Evolutionary conservation across 1,284 basidiomycete genomes (phyloP), one percentile per base, ranked within the genome.

Genomic region (Ganoderma meredithae): DNA sequence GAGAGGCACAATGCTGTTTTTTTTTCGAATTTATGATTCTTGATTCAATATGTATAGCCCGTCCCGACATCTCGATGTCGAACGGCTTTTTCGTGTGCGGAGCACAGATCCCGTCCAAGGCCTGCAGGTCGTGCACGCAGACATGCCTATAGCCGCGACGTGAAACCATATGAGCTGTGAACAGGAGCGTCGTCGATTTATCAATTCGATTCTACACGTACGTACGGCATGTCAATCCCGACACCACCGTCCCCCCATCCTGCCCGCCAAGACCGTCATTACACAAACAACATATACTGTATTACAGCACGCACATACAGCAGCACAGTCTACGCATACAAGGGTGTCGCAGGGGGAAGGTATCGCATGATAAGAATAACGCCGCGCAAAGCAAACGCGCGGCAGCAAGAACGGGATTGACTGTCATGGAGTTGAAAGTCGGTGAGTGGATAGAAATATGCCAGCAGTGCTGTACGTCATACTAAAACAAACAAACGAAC

Each of bases 261-360:
- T 22, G 7, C 59, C 22, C 43, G 61, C 25, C 33, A 31, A 31
- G 27, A 31, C 49, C 39, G 40, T 55, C 71, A 72, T 72, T 72
- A 72, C 67, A 33, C 65, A 56, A 52, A 72, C 68, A 64, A 52
- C 60, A 61, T 72, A 61, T 72, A 72, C 52, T 39, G 67, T 72
- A 72, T 56, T 60, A 22, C 66, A 67, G 65, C 67, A 66, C 62
- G 39, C 63, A 55, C 63, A 55, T 61, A 1, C 1, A 1, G 3
- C 61, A 56, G 56, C 66, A 68, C 52, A 60, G 64, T 47, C 63
- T 60, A 64, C 49, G 62, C 39, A 63, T 49, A 49, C 47, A 36
- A 33, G 61, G 58, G 58, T 64, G 43, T 43, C 64, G 62, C 69
- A 63, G 22, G 59, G 15, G 15, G 56, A 22, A 40, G 36, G 56